These are phyloP conservation scores for Populus hybrid DNA, from an alignment of 441 rosid genomes.

Conservation along the genomic window DNA sequence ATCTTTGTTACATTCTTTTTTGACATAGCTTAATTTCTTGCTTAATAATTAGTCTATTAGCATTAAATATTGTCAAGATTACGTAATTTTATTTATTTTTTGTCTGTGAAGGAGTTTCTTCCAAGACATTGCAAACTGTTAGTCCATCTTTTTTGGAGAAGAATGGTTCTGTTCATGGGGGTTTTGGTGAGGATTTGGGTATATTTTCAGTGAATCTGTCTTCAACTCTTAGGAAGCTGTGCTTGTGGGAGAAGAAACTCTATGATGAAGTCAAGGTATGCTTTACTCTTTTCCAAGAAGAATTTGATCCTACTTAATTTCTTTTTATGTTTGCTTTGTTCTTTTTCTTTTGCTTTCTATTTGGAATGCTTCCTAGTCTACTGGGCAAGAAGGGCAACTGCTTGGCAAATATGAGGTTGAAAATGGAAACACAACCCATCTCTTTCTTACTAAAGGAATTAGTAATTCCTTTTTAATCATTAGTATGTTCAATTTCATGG, in stretches of 20 bases:
- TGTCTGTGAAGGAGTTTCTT: constrained; percentile 31
- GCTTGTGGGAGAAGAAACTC: constrained; percentile 95
- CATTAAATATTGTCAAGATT: background rate
- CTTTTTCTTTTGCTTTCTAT: background rate
- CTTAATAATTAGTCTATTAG: background rate
- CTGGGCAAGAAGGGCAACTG: background rate
- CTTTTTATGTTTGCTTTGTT: background rate
- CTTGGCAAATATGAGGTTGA: background rate
- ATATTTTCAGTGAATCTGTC: constrained; percentile 62
- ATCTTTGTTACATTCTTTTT: background rate
- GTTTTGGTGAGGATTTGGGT: constrained; percentile 51
- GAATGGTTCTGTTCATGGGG: constrained; percentile 34
- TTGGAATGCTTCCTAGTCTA: constrained; percentile 1
- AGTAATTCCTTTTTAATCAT: background rate
- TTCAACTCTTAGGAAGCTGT: constrained; percentile 68
- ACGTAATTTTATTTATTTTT: constrained; percentile 5
- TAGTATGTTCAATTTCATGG: background rate
- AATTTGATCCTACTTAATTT: background rate
- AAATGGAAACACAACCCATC: background rate
- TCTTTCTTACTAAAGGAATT: background rate
- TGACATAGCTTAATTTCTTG: background rate
- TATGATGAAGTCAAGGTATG: constrained; percentile 89
- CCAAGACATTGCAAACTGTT: constrained; percentile 55
- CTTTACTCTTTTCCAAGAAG: constrained; percentile 22
- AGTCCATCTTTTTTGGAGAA: constrained; percentile 31